Evolutionary conservation across 305 asterid species (phyloP), one percentile per base, ranked within the genome.

Genomic region (Plantago coronopus): DNA sequence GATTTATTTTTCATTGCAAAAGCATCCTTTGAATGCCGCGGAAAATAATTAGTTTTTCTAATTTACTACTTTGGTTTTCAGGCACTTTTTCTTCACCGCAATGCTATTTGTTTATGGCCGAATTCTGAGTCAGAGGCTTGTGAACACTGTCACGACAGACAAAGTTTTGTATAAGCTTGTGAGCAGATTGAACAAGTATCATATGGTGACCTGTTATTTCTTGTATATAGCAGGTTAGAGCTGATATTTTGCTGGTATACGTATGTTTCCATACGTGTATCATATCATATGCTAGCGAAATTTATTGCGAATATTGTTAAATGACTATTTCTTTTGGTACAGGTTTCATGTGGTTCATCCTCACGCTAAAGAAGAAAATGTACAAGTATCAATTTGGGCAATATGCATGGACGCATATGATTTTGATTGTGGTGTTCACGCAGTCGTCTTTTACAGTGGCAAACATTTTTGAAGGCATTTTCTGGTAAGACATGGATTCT

Each of bases 271-370:
- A 17, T 44, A 37, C 16, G 2, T 9, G 40, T 34, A 34, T 34
- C 9, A 12, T 34, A 9, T 34, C 40, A 34, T 34, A 2, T 0
- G 8, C 40, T 27, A 27, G 38, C 48, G 54, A 57, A 50, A 57
- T 34, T 3, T 3, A 47, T 64, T 76, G n/a, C n/a, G 63, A 72
- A 65, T 58, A 59, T 53, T 67, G 1, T 63, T n/a, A n/a, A n/a
- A n/a, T n/a, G n/a, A n/a, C 72, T 62, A 71, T 66, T 63, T 17
- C 43, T 34, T 17, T 48, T 74, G 69, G 57, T 62, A 73, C 85
- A 89, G 99, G 99, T 77, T 94, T 94, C 75, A 78, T 94, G 87
- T 94, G 99, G 96, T 94, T 94, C 82, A 89, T 93, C 69, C 88
- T 93, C 67, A 74, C 97, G 17, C 76, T 93, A 61, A 93, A 93